phyloP scores from a whole-genome alignment of 2,329 filamentous ascomycete genomes.

The Paecilomyces formosus region DNA sequence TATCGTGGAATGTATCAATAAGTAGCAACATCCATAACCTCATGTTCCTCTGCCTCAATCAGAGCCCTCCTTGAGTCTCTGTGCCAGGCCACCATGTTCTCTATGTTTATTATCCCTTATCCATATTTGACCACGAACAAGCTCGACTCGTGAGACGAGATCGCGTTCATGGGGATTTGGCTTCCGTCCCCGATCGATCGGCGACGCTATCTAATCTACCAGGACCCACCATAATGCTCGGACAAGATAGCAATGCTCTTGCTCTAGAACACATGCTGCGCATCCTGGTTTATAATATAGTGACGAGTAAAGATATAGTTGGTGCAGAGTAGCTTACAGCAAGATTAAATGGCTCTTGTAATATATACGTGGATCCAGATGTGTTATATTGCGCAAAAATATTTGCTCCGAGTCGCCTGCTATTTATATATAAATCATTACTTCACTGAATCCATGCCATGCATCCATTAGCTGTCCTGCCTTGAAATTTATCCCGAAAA shows the following conservation, averaged over 20 bases:
- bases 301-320: too few relatives aligned
- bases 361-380: too few relatives aligned
- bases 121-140: background rate
- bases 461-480: background rate
- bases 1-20: background rate
- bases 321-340: too few relatives aligned
- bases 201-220: background rate
- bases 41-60: background rate
- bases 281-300: too few relatives aligned
- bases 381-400: too few relatives aligned
- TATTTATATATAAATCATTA: too few relatives aligned
- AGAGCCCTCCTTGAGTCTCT: background rate
- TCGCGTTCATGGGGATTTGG: background rate
- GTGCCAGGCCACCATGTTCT: too few relatives aligned
- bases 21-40: conserved; percentile 1
- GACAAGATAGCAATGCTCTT: background rate
- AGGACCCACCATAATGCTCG: background rate
- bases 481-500: background rate
- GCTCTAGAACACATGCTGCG: too few relatives aligned
- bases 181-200: background rate
- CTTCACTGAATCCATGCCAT: too few relatives aligned
- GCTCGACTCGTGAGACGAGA: background rate
- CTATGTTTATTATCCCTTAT: background rate
- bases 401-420: too few relatives aligned
- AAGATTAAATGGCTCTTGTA: too few relatives aligned